These are phyloP conservation scores for Diaporthe batatas DNA, from an alignment of 2,329 filamentous ascomycete genomes.

Conservation along the genomic window DNA sequence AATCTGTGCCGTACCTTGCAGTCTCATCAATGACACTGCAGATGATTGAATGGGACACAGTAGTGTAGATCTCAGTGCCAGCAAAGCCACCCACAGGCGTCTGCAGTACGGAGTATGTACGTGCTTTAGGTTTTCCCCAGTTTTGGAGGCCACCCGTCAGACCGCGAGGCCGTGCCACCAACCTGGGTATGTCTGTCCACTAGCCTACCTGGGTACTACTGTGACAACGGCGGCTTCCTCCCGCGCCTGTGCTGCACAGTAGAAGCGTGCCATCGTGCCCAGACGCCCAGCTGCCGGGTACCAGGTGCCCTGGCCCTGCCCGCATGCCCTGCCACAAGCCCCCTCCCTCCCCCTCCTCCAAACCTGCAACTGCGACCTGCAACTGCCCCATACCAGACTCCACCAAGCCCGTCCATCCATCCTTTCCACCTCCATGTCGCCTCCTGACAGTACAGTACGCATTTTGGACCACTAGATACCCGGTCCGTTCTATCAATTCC, in stretches of 20 bases:
- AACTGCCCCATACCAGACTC: slow-evolving; percentile 35
- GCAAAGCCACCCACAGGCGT: slow-evolving; percentile 24
- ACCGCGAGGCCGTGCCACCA: not conserved
- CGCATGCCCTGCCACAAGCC: slow-evolving; percentile 30
- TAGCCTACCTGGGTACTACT: not conserved
- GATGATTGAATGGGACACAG: not conserved
- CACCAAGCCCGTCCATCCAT: slow-evolving; percentile 25
- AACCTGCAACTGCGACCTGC: slow-evolving; percentile 34
- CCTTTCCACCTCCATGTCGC: slow-evolving; percentile 29
- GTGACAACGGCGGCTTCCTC: slow-evolving; percentile 26
- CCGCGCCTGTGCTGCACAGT: slow-evolving; percentile 11
- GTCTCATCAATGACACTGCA: not conserved
- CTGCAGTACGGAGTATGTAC: not conserved
- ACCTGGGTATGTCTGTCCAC: not conserved
- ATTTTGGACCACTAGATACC: slow-evolving; percentile 34
- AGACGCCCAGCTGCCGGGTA: slow-evolving; percentile 3
- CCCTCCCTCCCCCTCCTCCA: slow-evolving; percentile 17
- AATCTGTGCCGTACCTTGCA: not conserved
- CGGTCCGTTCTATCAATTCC: slow-evolving; percentile 31
- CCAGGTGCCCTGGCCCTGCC: slow-evolving; percentile 26
- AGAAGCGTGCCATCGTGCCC: not conserved
- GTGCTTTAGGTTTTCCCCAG: slow-evolving; percentile 27
- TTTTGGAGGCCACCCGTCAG: slow-evolving; percentile 33
- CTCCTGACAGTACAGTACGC: slow-evolving; percentile 35
- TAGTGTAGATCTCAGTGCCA: not conserved